Evolutionary conservation across 805 yeast species (phyloP).

Genomic region (Suhomyces sp.): DNA sequence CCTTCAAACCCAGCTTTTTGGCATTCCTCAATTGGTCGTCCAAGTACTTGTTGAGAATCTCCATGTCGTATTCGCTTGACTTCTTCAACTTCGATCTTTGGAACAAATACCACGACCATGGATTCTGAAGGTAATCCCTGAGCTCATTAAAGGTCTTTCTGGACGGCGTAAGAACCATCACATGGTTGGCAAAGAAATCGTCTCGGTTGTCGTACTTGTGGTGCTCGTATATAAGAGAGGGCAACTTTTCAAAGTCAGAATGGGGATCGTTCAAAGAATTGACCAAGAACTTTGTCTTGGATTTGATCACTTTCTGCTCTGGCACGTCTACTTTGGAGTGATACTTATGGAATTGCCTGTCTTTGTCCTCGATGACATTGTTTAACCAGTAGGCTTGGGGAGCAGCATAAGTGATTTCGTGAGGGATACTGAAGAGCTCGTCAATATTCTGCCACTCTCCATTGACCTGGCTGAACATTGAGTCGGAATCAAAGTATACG

Average conservation of each 20-base stretch:
- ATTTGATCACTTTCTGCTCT: slow-evolving; percentile 7
- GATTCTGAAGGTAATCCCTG: slow-evolving; percentile 22
- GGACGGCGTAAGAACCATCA: slow-evolving; percentile 62
- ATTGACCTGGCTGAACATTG: slow-evolving; percentile 30
- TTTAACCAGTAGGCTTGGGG: slow-evolving; percentile 39
- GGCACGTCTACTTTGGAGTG: slow-evolving; percentile 14
- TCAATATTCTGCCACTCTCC: slow-evolving; percentile 21
- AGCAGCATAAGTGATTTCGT: slow-evolving; percentile 23
- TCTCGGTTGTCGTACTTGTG: slow-evolving; percentile 28
- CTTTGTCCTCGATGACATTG: slow-evolving; percentile 13
- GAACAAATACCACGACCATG: slow-evolving; percentile 27
- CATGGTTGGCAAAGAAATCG: slow-evolving; percentile 40
- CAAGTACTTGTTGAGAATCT: slow-evolving; percentile 43
- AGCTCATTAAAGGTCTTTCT: slow-evolving; percentile 19
- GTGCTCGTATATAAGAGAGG: slow-evolving; percentile 18
- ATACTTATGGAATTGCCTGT: slow-evolving; percentile 2
- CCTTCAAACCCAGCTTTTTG: slow-evolving; percentile 11
- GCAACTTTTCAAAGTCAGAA: slow-evolving; percentile 12
- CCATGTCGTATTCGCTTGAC: slow-evolving; percentile 52
- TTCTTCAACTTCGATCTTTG: slow-evolving; percentile 19
- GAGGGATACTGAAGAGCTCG: slow-evolving; percentile 29
- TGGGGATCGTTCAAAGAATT: slow-evolving; percentile 1
- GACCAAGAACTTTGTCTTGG: slow-evolving; percentile 11
- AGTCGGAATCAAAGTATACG: slow-evolving; percentile 59
- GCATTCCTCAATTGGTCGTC: slow-evolving; percentile 45